Evolutionary conservation across 495 filamentous ascomycete species (phyloP).

Genomic region (Penicillium dipodomyicola): DNA sequence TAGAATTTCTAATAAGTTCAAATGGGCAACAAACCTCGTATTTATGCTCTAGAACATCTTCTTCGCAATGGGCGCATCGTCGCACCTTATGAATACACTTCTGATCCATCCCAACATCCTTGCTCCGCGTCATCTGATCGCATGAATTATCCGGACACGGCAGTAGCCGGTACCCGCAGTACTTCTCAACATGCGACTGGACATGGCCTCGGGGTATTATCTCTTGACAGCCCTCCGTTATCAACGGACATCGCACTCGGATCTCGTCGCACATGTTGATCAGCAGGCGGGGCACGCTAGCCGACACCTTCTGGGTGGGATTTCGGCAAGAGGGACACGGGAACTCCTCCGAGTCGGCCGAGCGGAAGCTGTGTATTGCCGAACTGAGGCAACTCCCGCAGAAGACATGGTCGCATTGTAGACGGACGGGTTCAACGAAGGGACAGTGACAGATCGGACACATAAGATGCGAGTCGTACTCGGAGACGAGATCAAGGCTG

Average conservation of each 20-base stretch:
- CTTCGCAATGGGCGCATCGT: conserved; percentile 54
- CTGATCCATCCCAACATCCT: conserved; percentile 35
- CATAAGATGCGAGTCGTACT: conserved; percentile 73
- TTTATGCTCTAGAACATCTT: conserved; percentile 55
- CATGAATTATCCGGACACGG: conserved; percentile 56
- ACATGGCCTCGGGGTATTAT: conserved; percentile 64
- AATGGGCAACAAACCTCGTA: conserved; percentile 46
- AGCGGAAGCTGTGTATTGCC: conserved; percentile 48
- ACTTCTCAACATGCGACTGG: conserved; percentile 69
- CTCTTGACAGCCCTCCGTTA: conserved; percentile 59
- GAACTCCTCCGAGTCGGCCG: conserved; percentile 41
- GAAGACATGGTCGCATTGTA: conserved; percentile 74
- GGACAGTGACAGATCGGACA: conserved; percentile 81
- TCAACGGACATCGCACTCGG: conserved; percentile 67
- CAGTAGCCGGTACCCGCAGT: conserved; percentile 66
- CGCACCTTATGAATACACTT: conserved; percentile 57
- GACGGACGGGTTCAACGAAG: conserved; percentile 67
- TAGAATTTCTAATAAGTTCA: neutral
- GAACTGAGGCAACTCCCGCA: conserved; percentile 68
- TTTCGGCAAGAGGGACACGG: conserved; percentile 49
- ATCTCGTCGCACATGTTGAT: conserved; percentile 73
- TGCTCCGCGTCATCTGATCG: conserved; percentile 51
- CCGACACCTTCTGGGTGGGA: conserved; percentile 36
- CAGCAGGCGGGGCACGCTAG: conserved; percentile 53
- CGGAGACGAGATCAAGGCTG: conserved; percentile 64